A percentile compares a stretch with the other conserved stretches of the same genome.
Conservation (phyloP, 345 rosid genomes). For the Boechera retrofracta region DNA sequence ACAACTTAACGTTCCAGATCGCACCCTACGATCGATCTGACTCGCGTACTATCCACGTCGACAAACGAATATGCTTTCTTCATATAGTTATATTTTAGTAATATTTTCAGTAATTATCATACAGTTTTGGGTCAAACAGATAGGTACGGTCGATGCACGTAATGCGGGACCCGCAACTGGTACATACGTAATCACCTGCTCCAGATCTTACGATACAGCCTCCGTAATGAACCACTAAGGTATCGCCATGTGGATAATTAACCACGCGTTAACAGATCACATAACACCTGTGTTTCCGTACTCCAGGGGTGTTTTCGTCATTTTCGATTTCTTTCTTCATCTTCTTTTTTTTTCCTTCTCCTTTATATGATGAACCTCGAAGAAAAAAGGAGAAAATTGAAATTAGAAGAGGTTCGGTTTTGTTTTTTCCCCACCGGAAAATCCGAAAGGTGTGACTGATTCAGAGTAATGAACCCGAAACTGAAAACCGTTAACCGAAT, state of each 20-base stretch:
- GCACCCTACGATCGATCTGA: constrained; percentile 13
- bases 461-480: constrained; percentile 57
- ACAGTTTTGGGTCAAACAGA: constrained; percentile 37
- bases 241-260: neutral
- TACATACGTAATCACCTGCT: constrained; percentile 33
- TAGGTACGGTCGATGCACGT: constrained; percentile 61
- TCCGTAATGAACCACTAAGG: neutral
- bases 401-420: neutral
- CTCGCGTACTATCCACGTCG: constrained; percentile 44
- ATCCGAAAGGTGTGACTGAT: constrained; percentile 34
- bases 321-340: neutral
- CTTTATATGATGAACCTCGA: neutral
- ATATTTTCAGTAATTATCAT: neutral
- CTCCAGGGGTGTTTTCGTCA: constrained; percentile 22
- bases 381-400: neutral
- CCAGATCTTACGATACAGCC: constrained; percentile 4
- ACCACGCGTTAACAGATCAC: neutral
- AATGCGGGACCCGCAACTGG: constrained; percentile 39
- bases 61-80: constrained; percentile 29
- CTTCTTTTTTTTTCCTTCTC: neutral
- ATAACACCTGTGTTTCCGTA: constrained; percentile 31
- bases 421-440: constrained; percentile 21
- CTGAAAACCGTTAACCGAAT: constrained; percentile 22
- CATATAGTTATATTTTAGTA: neutral
- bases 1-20: constrained; percentile 25